These are phyloP conservation scores for Tetrahymena malaccensis DNA, from an alignment of 73 alveolate species.

Conservation along the genomic window DNA sequence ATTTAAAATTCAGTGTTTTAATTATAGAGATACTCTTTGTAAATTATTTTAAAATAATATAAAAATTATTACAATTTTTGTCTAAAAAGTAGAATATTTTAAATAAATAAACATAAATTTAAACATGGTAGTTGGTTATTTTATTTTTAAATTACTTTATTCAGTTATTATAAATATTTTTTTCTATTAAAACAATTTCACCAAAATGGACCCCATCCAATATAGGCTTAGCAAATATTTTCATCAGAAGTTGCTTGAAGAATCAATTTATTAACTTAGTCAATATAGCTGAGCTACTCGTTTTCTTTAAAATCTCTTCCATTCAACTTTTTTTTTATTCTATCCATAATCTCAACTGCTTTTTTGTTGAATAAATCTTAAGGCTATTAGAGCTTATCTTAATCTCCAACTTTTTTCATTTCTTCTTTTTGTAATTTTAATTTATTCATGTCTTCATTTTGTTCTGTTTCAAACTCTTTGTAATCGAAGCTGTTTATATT, in stretches of 20 bases:
- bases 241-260: slow-evolving; percentile 37
- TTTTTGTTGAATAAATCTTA: slow-evolving; percentile 35
- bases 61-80: too few species aligned
- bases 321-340: slow-evolving; percentile 24
- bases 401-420: slow-evolving; percentile 28
- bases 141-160: too few species aligned
- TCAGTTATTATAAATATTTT: too few species aligned
- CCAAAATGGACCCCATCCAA: slow-evolving; percentile 50
- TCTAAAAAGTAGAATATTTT: too few species aligned
- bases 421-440: neutral
- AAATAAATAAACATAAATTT: neutral
- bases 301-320: slow-evolving; percentile 46
- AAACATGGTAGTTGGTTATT: neutral
- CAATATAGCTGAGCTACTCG: slow-evolving; percentile 7
- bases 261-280: slow-evolving; percentile 24
- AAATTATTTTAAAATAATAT: too few species aligned
- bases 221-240: slow-evolving; percentile 34
- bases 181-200: neutral
- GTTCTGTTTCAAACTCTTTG: neutral
- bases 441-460: neutral
- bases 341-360: slow-evolving; percentile 34
- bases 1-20: too few species aligned
- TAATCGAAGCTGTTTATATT: neutral
- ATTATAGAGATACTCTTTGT: too few species aligned
- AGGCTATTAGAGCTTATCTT: slow-evolving; percentile 20